Conservation (phyloP, 352 stramenopile species). For the Globisporangium alternatum region DNA sequence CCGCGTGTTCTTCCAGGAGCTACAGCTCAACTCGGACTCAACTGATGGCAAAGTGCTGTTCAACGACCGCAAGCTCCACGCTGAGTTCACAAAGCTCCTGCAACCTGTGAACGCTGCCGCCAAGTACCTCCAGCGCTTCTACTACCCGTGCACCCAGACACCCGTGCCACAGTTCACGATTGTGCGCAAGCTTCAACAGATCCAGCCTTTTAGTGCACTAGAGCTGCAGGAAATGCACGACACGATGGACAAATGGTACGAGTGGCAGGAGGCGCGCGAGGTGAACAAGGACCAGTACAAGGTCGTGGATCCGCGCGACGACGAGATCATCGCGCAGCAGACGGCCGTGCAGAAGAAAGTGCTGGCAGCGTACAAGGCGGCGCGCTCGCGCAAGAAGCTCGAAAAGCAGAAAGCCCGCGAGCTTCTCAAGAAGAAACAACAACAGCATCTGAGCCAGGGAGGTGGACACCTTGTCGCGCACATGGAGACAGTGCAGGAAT, state of each 20-base stretch:
- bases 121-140: conserved; percentile 30
- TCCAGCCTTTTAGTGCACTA: conserved; percentile 33
- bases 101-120: conserved; percentile 41
- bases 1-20: conserved; percentile 14
- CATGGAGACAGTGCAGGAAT: conserved; percentile 73
- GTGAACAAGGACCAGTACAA: conserved; percentile 66
- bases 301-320: conserved; percentile 52
- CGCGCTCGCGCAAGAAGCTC: conserved; percentile 54
- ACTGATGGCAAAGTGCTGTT: conserved; percentile 22
- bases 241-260: conserved; percentile 36
- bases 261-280: conserved; percentile 53
- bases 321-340: conserved; percentile 49
- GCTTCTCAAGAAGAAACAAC: conserved; percentile 28
- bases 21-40: conserved; percentile 1
- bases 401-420: conserved; percentile 58
- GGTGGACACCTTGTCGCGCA: conserved; percentile 16
- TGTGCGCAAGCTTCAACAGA: conserved; percentile 43
- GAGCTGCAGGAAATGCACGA: conserved; percentile 37
- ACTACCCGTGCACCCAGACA: conserved; percentile 13
- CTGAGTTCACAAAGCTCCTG: conserved; percentile 35
- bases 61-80: conserved; percentile 33
- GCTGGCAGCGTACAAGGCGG: conserved; percentile 59
- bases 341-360: conserved; percentile 64
- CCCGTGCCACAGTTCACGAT: conserved; percentile 34
- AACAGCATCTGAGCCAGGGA: conserved; percentile 15